phyloP scores from a whole-genome alignment of 352 stramenopile genomes.

The Paralagenidium karlingii region DNA sequence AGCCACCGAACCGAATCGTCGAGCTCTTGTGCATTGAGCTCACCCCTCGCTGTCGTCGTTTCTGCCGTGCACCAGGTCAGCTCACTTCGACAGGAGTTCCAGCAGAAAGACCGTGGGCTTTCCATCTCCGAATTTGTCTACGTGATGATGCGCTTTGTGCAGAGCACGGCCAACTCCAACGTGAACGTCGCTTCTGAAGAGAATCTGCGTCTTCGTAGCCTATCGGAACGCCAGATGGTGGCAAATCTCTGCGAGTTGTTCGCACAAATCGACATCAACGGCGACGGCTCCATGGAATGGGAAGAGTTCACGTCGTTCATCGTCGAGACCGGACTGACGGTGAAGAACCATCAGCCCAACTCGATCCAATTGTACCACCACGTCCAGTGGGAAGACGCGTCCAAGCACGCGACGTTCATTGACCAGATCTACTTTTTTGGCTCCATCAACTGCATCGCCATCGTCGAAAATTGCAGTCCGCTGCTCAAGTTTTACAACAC shows the following conservation, averaged over 20 bases:
- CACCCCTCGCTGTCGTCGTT: background rate
- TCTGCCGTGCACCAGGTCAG: no score
- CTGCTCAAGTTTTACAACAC: slow-evolving; percentile 77
- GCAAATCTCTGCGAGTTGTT: slow-evolving; percentile 84
- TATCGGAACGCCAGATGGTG: slow-evolving; percentile 66
- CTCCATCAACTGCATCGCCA: slow-evolving; percentile 42
- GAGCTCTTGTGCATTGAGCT: background rate
- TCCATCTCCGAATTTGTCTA: slow-evolving; percentile 77
- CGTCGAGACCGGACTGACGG: slow-evolving; percentile 74
- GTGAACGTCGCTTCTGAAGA: slow-evolving; percentile 36
- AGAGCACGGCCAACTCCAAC: slow-evolving; percentile 29
- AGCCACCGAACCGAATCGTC: background rate
- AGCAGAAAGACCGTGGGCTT: slow-evolving; percentile 66
- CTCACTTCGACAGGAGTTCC: slow-evolving; percentile 71
- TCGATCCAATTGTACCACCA: slow-evolving; percentile 81
- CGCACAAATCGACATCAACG: slow-evolving; percentile 86
- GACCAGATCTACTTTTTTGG: slow-evolving; percentile 81
- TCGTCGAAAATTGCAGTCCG: slow-evolving; percentile 63
- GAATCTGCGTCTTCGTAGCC: slow-evolving; percentile 46
- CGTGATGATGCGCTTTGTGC: slow-evolving; percentile 79
- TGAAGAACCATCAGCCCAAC: slow-evolving; percentile 74
- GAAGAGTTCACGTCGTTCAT: slow-evolving; percentile 88
- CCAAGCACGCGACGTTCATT: slow-evolving; percentile 78
- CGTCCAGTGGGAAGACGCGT: slow-evolving; percentile 64
- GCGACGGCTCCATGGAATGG: slow-evolving; percentile 86